phyloP scores from a whole-genome alignment of 805 yeast species.

The Candida nonsorbophila region DNA sequence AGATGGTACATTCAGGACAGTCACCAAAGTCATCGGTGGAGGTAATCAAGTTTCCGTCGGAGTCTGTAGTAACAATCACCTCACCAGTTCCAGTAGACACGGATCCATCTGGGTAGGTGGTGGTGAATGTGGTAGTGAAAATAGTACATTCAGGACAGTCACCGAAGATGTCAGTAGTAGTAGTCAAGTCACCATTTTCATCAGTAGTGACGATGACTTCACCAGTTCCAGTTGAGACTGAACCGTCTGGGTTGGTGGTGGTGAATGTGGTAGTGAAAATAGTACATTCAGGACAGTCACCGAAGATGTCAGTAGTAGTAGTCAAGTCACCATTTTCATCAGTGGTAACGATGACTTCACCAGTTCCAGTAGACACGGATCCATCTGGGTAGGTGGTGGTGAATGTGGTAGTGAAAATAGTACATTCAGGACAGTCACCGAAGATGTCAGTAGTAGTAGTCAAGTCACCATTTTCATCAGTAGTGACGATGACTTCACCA shows the following conservation, averaged over 20 bases:
- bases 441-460: constrained; percentile 2
- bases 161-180: constrained; percentile 8
- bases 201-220: constrained; percentile 11
- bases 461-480: constrained; percentile 6
- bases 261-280: constrained; percentile 11
- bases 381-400: constrained; percentile 7
- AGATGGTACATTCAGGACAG: constrained; percentile 9
- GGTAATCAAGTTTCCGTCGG: constrained; percentile 9
- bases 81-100: constrained; percentile 9
- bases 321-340: constrained; percentile 7
- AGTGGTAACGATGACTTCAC: constrained; percentile 10
- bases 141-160: constrained; percentile 6
- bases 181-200: constrained; percentile 7
- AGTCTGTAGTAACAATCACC: constrained; percentile 10
- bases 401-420: constrained; percentile 10
- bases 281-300: constrained; percentile 4
- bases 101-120: constrained; percentile 5
- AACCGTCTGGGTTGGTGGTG: constrained; percentile 9
- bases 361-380: constrained; percentile 7
- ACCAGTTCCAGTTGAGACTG: constrained; percentile 8
- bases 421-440: constrained; percentile 3
- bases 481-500: constrained; percentile 8
- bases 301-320: constrained; percentile 9
- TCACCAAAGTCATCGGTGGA: constrained; percentile 4
- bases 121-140: constrained; percentile 9